Evolutionary conservation across 148 eudicot species (phyloP).

Genomic region (Amaranthus hypochondriacus): DNA sequence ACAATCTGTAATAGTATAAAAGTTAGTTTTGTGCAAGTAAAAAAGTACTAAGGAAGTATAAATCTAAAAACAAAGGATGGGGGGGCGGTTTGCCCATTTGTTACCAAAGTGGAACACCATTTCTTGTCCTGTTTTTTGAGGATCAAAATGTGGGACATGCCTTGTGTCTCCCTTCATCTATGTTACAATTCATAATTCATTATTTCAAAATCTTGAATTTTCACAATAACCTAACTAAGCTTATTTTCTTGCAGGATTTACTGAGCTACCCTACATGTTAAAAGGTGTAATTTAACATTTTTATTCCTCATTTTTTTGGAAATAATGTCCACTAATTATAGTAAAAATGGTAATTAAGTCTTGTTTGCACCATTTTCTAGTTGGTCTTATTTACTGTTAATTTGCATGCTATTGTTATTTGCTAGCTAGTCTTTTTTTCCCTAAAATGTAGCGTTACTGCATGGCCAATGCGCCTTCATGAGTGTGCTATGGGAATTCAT

Average conservation of each 20-base stretch:
- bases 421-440: background rate
- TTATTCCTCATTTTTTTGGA: constrained; percentile 1
- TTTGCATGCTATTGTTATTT: constrained; percentile 8
- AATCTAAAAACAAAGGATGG: constrained; percentile 2
- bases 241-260: constrained; percentile 22
- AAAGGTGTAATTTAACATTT: background rate
- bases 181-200: background rate
- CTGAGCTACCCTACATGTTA: constrained; percentile 14
- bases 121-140: constrained; percentile 3
- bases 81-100: constrained; percentile 37
- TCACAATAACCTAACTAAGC: background rate
- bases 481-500: background rate
- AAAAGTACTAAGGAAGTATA: too few species aligned
- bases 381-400: constrained; percentile 7
- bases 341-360: too few species aligned
- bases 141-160: background rate
- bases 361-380: background rate
- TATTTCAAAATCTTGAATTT: background rate
- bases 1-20: too few species aligned
- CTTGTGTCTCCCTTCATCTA: constrained; percentile 5
- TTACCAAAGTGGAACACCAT: constrained; percentile 31
- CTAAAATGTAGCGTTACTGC: background rate
- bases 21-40: too few species aligned
- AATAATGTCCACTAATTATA: background rate
- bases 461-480: background rate